These are phyloP conservation scores for Termitomyces sp. DNA, from an alignment of 768 basidiomycete species.

Conservation along the genomic window DNA sequence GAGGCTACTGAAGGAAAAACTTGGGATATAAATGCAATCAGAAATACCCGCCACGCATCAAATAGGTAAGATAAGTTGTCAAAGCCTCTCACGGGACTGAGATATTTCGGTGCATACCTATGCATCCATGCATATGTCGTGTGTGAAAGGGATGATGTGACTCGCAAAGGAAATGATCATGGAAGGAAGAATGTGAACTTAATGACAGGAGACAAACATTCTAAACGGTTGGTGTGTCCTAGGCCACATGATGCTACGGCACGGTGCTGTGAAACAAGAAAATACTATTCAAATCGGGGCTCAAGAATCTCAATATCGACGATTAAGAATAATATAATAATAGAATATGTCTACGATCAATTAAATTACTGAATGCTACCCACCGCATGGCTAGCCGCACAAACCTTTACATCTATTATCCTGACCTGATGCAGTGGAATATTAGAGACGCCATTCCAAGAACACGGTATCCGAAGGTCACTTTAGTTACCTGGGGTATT, in stretches of 20 bases:
- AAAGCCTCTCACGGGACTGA: too few relatives aligned
- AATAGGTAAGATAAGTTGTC: too few relatives aligned
- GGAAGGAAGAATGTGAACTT: background rate
- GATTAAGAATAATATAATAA: background rate
- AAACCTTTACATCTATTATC: background rate
- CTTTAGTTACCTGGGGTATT: background rate
- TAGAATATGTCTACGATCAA: background rate
- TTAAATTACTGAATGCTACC: background rate
- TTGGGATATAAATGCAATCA: background rate
- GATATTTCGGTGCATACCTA: too few relatives aligned
- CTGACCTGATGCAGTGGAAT: background rate
- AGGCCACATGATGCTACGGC: background rate
- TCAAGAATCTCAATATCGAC: background rate
- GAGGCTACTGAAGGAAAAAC: background rate
- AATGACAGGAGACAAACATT: background rate
- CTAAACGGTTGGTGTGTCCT: background rate
- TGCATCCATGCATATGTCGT: too few relatives aligned
- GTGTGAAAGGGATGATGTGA: too few relatives aligned
- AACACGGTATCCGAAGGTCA: conserved; percentile 2
- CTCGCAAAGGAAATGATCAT: background rate
- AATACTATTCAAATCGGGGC: background rate
- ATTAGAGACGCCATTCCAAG: background rate
- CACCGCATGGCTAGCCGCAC: background rate
- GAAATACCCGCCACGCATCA: too few relatives aligned
- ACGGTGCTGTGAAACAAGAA: background rate